These are phyloP conservation scores for Pisolithus marmoratus DNA, from an alignment of 768 basidiomycete species.

Conservation along the genomic window DNA sequence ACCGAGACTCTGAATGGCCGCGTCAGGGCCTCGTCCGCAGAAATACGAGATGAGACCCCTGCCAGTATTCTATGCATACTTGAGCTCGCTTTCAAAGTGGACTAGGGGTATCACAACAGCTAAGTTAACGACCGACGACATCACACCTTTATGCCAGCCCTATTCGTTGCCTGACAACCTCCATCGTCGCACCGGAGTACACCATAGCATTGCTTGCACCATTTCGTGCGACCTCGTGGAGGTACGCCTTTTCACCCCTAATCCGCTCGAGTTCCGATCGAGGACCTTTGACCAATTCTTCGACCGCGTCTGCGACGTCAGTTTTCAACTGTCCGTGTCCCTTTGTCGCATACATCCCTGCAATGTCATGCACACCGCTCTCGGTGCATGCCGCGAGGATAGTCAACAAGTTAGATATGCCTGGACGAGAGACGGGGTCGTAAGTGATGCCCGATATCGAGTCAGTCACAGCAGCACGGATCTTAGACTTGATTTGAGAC, in stretches of 20 bases:
- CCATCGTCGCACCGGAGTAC: constrained; percentile 57
- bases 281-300: constrained; percentile 56
- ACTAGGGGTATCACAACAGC: too few species aligned
- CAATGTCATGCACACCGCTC: constrained; percentile 40
- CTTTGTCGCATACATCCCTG: constrained; percentile 44
- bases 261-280: constrained; percentile 65
- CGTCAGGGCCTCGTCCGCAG: too few species aligned
- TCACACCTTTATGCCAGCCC: constrained; percentile 37
- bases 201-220: constrained; percentile 63
- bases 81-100: too few species aligned
- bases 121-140: too few species aligned
- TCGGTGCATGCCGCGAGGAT: constrained; percentile 74
- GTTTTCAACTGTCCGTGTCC: constrained; percentile 68
- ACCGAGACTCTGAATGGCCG: too few species aligned
- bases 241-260: constrained; percentile 50
- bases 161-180: constrained; percentile 58
- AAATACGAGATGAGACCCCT: too few species aligned
- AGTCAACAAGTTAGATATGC: constrained; percentile 72
- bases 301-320: constrained; percentile 70
- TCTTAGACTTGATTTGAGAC: constrained; percentile 57
- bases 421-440: constrained; percentile 73
- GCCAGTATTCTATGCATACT: too few species aligned
- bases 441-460: constrained; percentile 70
- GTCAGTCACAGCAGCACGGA: constrained; percentile 83
- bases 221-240: constrained; percentile 53